These are phyloP conservation scores for Fistulina hepatica DNA, from an alignment of 1,284 basidiomycete genomes.

Conservation along the genomic window DNA sequence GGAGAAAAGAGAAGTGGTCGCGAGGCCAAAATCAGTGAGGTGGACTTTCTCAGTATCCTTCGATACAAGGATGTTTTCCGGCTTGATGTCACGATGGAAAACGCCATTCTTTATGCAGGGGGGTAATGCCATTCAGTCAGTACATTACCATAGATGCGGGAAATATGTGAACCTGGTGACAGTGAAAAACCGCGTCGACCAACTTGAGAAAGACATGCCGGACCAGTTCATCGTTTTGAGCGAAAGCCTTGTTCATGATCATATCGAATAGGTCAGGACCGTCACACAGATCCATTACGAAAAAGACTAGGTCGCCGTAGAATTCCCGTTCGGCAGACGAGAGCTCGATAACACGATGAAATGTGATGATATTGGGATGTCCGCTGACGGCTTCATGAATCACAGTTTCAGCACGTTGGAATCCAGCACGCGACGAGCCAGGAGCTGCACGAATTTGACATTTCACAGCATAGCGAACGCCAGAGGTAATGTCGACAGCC, in stretches of 20 bases:
- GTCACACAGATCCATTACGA: constrained; percentile 48
- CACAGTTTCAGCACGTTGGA: constrained; percentile 34
- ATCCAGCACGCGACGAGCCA: constrained; percentile 26
- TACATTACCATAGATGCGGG: too few species aligned
- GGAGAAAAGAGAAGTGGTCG: constrained; percentile 49
- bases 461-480: constrained; percentile 58
- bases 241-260: neutral
- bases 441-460: constrained; percentile 28
- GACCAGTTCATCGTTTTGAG: neutral
- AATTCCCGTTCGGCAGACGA: too few species aligned
- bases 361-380: constrained; percentile 66
- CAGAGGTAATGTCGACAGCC: constrained; percentile 11
- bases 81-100: constrained; percentile 72
- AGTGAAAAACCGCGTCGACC: constrained; percentile 23
- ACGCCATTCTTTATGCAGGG: constrained; percentile 52
- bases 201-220: constrained; percentile 19
- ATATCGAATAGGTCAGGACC: constrained; percentile 40
- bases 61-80: constrained; percentile 65
- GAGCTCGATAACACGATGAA: neutral
- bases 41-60: constrained; percentile 44
- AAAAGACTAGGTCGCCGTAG: constrained; percentile 46
- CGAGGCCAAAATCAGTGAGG: constrained; percentile 70
- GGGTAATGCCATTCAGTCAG: too few species aligned
- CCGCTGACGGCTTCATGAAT: constrained; percentile 62
- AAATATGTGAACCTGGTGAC: too few species aligned